Conservation (phyloP, 2,329 filamentous ascomycete genomes). For the Epichloe gansuensis region DNA sequence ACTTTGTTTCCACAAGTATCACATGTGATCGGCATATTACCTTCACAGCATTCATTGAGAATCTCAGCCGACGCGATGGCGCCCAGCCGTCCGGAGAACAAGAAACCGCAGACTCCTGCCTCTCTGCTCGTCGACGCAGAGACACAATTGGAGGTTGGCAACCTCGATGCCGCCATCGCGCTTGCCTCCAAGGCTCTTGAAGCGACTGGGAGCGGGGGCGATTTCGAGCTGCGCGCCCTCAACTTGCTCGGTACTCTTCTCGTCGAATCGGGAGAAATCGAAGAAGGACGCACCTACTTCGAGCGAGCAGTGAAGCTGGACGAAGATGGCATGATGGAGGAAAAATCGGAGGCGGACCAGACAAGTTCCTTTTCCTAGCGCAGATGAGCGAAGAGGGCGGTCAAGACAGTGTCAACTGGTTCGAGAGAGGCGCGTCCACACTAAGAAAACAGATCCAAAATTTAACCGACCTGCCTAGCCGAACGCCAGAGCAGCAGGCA, state of each 20-base stretch:
- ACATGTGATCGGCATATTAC: neutral
- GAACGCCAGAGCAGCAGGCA: conserved; percentile 27
- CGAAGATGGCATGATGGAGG: conserved; percentile 60
- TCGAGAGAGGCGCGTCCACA: conserved; percentile 56
- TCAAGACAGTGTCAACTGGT: conserved; percentile 53
- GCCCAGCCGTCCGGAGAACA: conserved; percentile 26
- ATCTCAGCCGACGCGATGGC: conserved; percentile 21
- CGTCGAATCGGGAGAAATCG: conserved; percentile 71
- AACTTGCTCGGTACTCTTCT: conserved; percentile 72
- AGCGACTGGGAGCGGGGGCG: conserved; percentile 30
- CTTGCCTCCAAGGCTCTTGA: conserved; percentile 33
- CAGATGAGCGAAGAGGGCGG: conserved; percentile 70
- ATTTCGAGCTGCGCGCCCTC: conserved; percentile 50
- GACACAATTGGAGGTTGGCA: conserved; percentile 30
- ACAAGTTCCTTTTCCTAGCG: conserved; percentile 91
- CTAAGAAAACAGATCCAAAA: conserved; percentile 59
- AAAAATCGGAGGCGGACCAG: conserved; percentile 66
- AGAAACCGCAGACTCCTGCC: conserved; percentile 19
- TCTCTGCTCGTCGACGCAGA: conserved; percentile 27
- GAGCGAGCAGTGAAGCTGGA: conserved; percentile 63
- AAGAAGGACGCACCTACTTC: conserved; percentile 62
- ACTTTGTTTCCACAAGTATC: neutral
- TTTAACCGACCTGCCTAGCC: conserved; percentile 37
- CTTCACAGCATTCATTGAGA: neutral
- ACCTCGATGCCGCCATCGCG: conserved; percentile 26